These are phyloP conservation scores for Echium plantagineum DNA, from an alignment of 257 asterid species.

Conservation along the genomic window DNA sequence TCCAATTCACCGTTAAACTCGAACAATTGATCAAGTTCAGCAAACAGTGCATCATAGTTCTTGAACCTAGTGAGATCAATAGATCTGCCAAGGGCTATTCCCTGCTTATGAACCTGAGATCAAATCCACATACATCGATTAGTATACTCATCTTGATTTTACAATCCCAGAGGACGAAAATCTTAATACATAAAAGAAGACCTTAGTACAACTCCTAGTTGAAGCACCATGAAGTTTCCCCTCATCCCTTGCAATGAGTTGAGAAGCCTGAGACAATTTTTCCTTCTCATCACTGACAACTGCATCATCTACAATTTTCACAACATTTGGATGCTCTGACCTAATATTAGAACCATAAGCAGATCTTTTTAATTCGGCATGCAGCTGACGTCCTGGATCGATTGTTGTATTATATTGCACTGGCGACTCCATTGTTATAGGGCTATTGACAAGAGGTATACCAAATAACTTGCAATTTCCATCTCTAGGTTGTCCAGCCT, in stretches of 20 bases:
- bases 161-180: background rate
- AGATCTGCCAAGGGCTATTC: constrained; percentile 92
- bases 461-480: constrained; percentile 83
- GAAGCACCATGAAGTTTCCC: constrained; percentile 50
- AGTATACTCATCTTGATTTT: constrained; percentile 1
- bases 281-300: constrained; percentile 43
- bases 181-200: constrained; percentile 9
- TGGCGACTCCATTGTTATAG: constrained; percentile 31
- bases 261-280: constrained; percentile 32
- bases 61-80: constrained; percentile 81
- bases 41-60: constrained; percentile 61
- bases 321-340: constrained; percentile 47
- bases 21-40: constrained; percentile 70
- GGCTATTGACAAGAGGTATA: constrained; percentile 41
- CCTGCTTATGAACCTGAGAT: constrained; percentile 90
- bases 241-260: constrained; percentile 32
- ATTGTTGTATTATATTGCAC: constrained; percentile 17
- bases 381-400: constrained; percentile 26
- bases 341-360: constrained; percentile 38
- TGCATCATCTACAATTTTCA: constrained; percentile 40
- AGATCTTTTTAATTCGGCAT: constrained; percentile 22
- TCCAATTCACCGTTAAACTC: constrained; percentile 82
- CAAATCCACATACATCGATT: background rate
- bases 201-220: constrained; percentile 96
- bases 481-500: constrained; percentile 42